Percentiles rank a stretch among this genome's conserved stretches.
Conservation (phyloP, 179 eudicot genomes). For the Amaranthus tricolor region DNA sequence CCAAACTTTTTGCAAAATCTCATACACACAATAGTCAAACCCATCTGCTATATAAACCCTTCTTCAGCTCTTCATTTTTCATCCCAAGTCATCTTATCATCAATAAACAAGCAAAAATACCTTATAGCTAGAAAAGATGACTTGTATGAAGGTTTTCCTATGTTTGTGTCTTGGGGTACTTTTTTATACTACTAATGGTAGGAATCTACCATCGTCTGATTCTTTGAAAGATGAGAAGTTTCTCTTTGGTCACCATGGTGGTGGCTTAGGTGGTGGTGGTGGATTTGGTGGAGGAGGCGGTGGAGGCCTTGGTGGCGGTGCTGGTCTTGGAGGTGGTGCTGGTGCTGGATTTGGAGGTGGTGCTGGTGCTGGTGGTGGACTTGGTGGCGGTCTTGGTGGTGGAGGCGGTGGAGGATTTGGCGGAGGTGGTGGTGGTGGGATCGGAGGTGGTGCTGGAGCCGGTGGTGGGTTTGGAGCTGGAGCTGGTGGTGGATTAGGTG, state of each 20-base stretch:
- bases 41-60: slow-evolving; percentile 8
- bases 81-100: not conserved
- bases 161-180: slow-evolving; percentile 32
- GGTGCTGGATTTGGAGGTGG: slow-evolving; percentile 20
- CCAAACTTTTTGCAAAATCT: slow-evolving; percentile 7
- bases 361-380: slow-evolving; percentile 11
- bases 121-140: slow-evolving; percentile 12
- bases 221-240: slow-evolving; percentile 20
- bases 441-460: slow-evolving; percentile 10
- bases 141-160: slow-evolving; percentile 24
- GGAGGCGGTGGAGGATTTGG: slow-evolving; percentile 23
- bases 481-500: slow-evolving; percentile 16
- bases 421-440: slow-evolving; percentile 16
- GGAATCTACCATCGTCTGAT: slow-evolving; percentile 18
- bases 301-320: slow-evolving; percentile 8
- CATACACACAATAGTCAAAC: not conserved
- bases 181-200: slow-evolving; percentile 29
- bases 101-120: not conserved
- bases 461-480: slow-evolving; percentile 20
- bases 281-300: slow-evolving; percentile 21
- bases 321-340: slow-evolving; percentile 15
- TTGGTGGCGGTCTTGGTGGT: slow-evolving; percentile 19
- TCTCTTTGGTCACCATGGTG: slow-evolving; percentile 18
- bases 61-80: not conserved
- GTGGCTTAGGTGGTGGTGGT: slow-evolving; percentile 25